Percentiles rank a stretch among this genome's conserved stretches.
These are phyloP conservation scores for Castanea crenata DNA, from an alignment of 306 rosid genomes.

Conservation along the genomic window DNA sequence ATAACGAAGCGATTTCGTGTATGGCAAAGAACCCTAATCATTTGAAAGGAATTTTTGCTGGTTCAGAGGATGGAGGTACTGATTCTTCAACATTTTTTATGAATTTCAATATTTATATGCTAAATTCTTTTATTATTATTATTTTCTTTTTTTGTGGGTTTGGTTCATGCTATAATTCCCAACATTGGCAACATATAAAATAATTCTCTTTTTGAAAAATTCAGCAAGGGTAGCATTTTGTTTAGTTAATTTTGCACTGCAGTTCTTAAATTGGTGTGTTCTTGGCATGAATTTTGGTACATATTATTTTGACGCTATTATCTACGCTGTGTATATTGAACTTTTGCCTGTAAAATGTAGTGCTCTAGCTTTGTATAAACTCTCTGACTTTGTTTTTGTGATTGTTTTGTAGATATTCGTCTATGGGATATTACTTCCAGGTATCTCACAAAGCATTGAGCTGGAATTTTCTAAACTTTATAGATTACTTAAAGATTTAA, in stretches of 20 bases:
- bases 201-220: not conserved
- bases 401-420: conserved; percentile 66
- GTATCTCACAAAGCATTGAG: conserved; percentile 31
- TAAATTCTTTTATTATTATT: not conserved
- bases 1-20: conserved; percentile 75
- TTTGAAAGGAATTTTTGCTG: conserved; percentile 81
- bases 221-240: not conserved
- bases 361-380: not conserved
- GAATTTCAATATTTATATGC: not conserved
- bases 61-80: conserved; percentile 98
- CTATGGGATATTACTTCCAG: conserved; percentile 89
- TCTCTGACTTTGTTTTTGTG: not conserved
- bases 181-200: not conserved
- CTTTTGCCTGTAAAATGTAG: not conserved
- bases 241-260: not conserved
- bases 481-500: not conserved
- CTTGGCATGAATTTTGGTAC: not conserved
- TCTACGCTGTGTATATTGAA: not conserved
- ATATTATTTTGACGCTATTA: not conserved
- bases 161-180: not conserved
- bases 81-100: not conserved
- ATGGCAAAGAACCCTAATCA: conserved; percentile 86
- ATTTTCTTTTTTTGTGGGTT: not conserved
- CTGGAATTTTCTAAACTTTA: not conserved
- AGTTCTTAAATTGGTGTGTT: not conserved